Percentiles rank a stretch among this genome's conserved stretches.
These are phyloP conservation scores for Carex pumila DNA, from an alignment of 176 grass and related monocot species.

Conservation along the genomic window DNA sequence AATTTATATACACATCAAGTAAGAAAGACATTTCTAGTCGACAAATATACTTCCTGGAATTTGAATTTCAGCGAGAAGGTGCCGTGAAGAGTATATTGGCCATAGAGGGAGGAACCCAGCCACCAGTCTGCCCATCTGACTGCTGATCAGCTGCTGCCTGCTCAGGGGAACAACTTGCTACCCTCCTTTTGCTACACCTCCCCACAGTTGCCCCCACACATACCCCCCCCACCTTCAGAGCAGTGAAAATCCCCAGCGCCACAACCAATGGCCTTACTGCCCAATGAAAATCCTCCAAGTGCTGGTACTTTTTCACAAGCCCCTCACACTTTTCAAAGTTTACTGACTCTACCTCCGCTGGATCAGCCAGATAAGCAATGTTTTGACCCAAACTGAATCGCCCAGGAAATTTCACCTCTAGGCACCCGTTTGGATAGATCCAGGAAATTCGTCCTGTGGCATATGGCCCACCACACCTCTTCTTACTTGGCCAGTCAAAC, in stretches of 20 bases:
- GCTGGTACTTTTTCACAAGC: slow-evolving; percentile 81
- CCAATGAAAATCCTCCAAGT: slow-evolving; percentile 96
- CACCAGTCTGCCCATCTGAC: slow-evolving; percentile 21
- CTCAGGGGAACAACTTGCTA: slow-evolving; percentile 20
- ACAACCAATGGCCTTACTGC: slow-evolving; percentile 72
- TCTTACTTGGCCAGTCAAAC: slow-evolving; percentile 84
- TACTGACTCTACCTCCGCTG: slow-evolving; percentile 69
- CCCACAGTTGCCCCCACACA: slow-evolving; percentile 44
- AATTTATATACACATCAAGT: neutral
- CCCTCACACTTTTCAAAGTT: slow-evolving; percentile 81
- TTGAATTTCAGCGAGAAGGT: slow-evolving; percentile 33
- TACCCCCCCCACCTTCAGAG: slow-evolving; percentile 62
- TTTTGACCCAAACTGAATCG: slow-evolving; percentile 61
- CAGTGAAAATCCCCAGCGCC: slow-evolving; percentile 61
- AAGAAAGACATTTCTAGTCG: neutral
- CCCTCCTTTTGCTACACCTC: slow-evolving; percentile 49
- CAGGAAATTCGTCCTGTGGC: slow-evolving; percentile 59
- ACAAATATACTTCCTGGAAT: neutral
- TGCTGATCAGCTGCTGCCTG: slow-evolving; percentile 21
- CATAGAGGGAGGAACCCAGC: slow-evolving; percentile 56
- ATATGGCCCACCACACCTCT: slow-evolving; percentile 29
- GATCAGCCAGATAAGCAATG: slow-evolving; percentile 57
- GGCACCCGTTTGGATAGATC: slow-evolving; percentile 71
- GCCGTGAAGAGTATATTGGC: slow-evolving; percentile 60
- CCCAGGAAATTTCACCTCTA: slow-evolving; percentile 71